Conservation (phyloP, 2,329 filamentous ascomycete species). For the Aspergillus sp. region DNA sequence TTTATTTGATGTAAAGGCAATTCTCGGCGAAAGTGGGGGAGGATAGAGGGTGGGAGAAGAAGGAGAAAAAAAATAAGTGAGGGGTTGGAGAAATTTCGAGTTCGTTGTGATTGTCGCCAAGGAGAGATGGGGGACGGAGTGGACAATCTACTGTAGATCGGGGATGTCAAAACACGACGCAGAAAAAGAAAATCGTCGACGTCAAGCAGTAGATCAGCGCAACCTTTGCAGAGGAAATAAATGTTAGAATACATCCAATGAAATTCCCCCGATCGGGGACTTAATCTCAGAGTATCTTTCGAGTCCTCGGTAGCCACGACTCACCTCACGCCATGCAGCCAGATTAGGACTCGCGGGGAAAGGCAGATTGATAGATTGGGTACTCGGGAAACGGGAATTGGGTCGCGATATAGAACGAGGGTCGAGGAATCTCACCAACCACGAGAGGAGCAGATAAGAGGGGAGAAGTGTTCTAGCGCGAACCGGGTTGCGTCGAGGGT, state of each 20-base stretch:
- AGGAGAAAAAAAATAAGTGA: not conserved
- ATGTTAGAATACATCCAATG: not conserved
- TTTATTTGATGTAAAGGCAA: slow-evolving; percentile 5
- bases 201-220: not conserved
- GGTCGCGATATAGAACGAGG: too few relatives aligned
- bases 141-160: not conserved
- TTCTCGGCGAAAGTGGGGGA: not conserved
- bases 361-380: too few relatives aligned
- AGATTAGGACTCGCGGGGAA: too few relatives aligned
- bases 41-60: not conserved
- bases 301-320: slow-evolving; percentile 6
- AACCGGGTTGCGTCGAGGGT: slow-evolving; percentile 8
- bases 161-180: not conserved
- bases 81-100: not conserved
- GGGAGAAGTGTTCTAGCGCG: too few relatives aligned
- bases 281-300: too few relatives aligned
- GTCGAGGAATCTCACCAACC: too few relatives aligned
- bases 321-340: slow-evolving; percentile 4
- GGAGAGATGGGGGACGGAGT: not conserved
- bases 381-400: too few relatives aligned
- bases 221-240: not conserved
- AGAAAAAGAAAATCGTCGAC: not conserved
- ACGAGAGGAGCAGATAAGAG: too few relatives aligned
- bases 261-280: not conserved
- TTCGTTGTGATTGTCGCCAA: slow-evolving; percentile 1